Conservation (phyloP, 768 basidiomycete genomes). For the Porpolomopsis calyptriformis region DNA sequence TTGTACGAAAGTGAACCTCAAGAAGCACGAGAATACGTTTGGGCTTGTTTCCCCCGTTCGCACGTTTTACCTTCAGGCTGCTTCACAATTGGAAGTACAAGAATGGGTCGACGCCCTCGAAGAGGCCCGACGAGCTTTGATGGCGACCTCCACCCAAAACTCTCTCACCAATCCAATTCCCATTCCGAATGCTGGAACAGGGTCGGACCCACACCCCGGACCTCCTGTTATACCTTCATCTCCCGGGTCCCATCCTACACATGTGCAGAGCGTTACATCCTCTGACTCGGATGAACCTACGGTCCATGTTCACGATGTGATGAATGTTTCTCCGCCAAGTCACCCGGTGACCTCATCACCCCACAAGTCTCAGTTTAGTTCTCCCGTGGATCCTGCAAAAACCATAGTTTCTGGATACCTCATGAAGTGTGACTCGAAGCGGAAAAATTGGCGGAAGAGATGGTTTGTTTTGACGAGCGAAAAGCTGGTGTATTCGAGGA, state of each 20-base stretch:
- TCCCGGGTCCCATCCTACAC: constrained; percentile 28
- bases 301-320: constrained; percentile 32
- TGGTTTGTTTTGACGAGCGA: constrained; percentile 95
- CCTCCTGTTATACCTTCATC: constrained; percentile 39
- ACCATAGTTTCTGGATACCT: constrained; percentile 82
- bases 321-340: constrained; percentile 37
- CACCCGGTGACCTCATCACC: constrained; percentile 15
- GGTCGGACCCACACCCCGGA: constrained; percentile 19
- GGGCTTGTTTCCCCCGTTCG: constrained; percentile 84
- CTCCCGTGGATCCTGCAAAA: constrained; percentile 51
- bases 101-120: constrained; percentile 81
- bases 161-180: constrained; percentile 45
- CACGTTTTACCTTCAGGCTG: constrained; percentile 87
- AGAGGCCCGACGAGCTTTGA: constrained; percentile 54
- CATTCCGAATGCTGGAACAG: constrained; percentile 30
- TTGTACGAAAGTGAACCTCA: constrained; percentile 77
- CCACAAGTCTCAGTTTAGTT: background rate
- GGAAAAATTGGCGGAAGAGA: constrained; percentile 91
- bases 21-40: constrained; percentile 82
- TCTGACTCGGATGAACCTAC: constrained; percentile 73
- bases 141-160: constrained; percentile 51
- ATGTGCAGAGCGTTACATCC: constrained; percentile 48
- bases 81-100: constrained; percentile 56
- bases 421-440: constrained; percentile 91
- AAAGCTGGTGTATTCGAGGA: constrained; percentile 77